A percentile compares a stretch with the other conserved stretches of the same genome.
Conservation (phyloP, 1,284 basidiomycete genomes). For the Prillingera fragicola region DNA sequence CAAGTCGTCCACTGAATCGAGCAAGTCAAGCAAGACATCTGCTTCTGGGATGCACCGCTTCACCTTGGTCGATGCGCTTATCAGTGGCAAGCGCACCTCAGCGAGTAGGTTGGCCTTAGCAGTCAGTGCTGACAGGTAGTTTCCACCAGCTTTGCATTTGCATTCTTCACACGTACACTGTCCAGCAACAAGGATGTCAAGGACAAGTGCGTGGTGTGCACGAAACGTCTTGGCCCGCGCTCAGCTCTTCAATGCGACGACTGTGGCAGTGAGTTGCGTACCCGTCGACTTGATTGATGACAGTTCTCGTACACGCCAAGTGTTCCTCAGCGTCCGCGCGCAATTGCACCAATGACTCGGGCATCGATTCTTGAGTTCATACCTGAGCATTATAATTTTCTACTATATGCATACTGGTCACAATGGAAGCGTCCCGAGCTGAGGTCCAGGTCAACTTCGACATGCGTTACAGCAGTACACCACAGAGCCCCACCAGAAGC, state of each 20-base stretch:
- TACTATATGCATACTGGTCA: too few species aligned
- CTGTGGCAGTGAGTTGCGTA: constrained; percentile 4
- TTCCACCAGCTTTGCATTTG: constrained; percentile 2
- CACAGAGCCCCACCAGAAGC: too few species aligned
- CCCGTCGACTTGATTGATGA: not conserved
- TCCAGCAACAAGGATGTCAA: not conserved
- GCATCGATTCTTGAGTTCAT: too few species aligned
- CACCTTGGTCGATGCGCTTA: not conserved
- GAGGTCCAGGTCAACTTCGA: too few species aligned
- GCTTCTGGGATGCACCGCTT: not conserved
- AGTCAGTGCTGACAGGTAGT: constrained; percentile 3
- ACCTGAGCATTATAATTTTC: too few species aligned
- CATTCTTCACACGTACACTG: not conserved
- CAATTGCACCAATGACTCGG: constrained; percentile 1
- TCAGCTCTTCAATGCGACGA: constrained; percentile 9
- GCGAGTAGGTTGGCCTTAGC: too few species aligned
- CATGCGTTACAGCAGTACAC: too few species aligned
- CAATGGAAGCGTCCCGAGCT: too few species aligned
- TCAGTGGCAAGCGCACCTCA: not conserved
- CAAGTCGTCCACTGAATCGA: too few species aligned
- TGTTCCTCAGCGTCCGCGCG: not conserved
- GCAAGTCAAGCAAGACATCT: too few species aligned
- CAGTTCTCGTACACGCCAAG: constrained; percentile 3
- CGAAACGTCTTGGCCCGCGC: constrained; percentile 3
- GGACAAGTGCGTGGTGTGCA: constrained; percentile 5